phyloP scores from a whole-genome alignment of 2,329 filamentous ascomycete genomes.

The Phoma sp. region DNA sequence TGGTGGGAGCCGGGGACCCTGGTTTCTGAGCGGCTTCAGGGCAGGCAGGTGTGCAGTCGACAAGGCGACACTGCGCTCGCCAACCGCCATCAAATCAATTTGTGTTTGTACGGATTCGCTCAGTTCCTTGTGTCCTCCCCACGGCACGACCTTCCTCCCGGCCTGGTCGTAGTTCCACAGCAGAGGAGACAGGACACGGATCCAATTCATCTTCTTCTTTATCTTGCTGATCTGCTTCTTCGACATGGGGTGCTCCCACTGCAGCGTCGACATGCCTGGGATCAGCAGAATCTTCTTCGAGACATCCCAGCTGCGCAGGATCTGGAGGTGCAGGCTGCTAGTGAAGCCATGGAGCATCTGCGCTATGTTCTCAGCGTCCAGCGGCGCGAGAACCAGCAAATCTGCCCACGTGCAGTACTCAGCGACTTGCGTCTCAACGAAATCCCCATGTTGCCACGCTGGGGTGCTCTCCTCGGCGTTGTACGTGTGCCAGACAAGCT shows the following conservation, averaged over 20 bases:
- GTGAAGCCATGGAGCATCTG: slow-evolving; percentile 87
- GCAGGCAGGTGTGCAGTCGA: slow-evolving; percentile 42
- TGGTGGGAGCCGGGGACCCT: slow-evolving; percentile 66
- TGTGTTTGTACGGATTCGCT: slow-evolving; percentile 77
- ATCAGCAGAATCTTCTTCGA: slow-evolving; percentile 85
- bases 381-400: slow-evolving; percentile 80
- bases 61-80: slow-evolving; percentile 65
- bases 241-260: slow-evolving; percentile 91
- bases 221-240: slow-evolving; percentile 87
- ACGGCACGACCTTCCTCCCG: slow-evolving; percentile 57
- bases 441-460: slow-evolving; percentile 35
- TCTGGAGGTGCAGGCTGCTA: slow-evolving; percentile 79
- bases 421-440: slow-evolving; percentile 60
- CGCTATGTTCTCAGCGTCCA: slow-evolving; percentile 82
- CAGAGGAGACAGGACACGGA: slow-evolving; percentile 79
- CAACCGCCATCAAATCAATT: slow-evolving; percentile 74
- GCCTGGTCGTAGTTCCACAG: slow-evolving; percentile 76
- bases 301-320: slow-evolving; percentile 84
- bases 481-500: slow-evolving; percentile 41
- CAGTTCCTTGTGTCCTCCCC: slow-evolving; percentile 71
- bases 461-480: slow-evolving; percentile 25
- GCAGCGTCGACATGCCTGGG: slow-evolving; percentile 84
- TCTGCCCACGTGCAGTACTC: slow-evolving; percentile 88
- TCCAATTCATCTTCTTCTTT: slow-evolving; percentile 83
- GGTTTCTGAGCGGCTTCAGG: slow-evolving; percentile 42